These are phyloP conservation scores for Cercospora canescens DNA, from an alignment of 2,329 filamentous ascomycete species.

Conservation along the genomic window DNA sequence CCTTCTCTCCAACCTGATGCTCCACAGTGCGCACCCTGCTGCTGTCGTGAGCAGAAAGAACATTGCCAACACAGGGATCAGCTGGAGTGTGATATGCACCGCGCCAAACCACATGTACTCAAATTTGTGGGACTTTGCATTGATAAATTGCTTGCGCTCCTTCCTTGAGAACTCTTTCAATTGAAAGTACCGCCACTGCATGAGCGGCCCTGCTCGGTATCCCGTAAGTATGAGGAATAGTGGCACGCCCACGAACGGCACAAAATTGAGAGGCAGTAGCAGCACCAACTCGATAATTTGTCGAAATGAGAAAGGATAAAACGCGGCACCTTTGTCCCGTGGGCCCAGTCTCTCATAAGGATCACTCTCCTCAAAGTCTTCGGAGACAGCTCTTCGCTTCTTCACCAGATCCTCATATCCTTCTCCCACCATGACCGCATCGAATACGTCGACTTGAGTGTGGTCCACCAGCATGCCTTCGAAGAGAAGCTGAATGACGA, in stretches of 20 bases:
- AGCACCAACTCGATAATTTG: conserved; percentile 82
- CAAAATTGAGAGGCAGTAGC: conserved; percentile 72
- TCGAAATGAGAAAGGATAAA: conserved; percentile 85
- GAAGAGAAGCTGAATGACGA: conserved; percentile 60
- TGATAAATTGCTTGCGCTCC: conserved; percentile 70
- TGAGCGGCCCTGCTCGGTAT: conserved; percentile 80
- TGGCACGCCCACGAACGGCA: conserved; percentile 79
- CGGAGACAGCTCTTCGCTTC: conserved; percentile 57
- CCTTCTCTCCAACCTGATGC: conserved; percentile 70
- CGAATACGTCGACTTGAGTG: conserved; percentile 77
- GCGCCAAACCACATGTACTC: conserved; percentile 95
- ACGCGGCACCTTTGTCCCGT: conserved; percentile 73
- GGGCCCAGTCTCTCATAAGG: conserved; percentile 80
- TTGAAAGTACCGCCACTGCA: conserved; percentile 89
- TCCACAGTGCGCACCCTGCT: conserved; percentile 84
- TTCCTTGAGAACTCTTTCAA: conserved; percentile 73
- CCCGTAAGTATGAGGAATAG: conserved; percentile 88
- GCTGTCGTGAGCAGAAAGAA: conserved; percentile 89
- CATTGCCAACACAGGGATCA: conserved; percentile 90
- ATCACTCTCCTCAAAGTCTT: conserved; percentile 71
- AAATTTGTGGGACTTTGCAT: conserved; percentile 62
- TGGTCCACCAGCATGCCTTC: conserved; percentile 63
- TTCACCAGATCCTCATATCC: conserved; percentile 69
- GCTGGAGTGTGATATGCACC: conserved; percentile 76
- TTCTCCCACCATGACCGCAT: conserved; percentile 74